These are phyloP conservation scores for Macrolepiota fuliginosa DNA, from an alignment of 768 basidiomycete genomes.

Conservation along the genomic window DNA sequence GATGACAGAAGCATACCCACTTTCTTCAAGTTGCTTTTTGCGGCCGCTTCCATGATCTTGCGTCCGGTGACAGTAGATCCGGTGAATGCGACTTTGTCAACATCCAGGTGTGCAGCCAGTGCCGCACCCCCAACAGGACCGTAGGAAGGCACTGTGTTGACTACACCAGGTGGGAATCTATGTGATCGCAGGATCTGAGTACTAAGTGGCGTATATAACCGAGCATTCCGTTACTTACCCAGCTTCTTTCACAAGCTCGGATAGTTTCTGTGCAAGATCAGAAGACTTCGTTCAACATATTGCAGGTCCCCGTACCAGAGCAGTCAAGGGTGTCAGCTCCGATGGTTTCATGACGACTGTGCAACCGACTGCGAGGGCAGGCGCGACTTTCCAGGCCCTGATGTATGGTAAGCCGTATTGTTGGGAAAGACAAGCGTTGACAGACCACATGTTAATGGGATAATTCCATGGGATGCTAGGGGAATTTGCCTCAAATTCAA, in stretches of 20 bases:
- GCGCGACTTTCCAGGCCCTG: slow-evolving; percentile 91
- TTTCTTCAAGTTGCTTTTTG: slow-evolving; percentile 93
- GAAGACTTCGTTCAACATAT: slow-evolving; percentile 12
- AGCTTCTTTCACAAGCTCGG: slow-evolving; percentile 78
- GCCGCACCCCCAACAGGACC: slow-evolving; percentile 85
- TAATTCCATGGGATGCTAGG: slow-evolving; percentile 90
- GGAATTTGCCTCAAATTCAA: slow-evolving; percentile 11
- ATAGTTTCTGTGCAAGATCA: slow-evolving; percentile 58
- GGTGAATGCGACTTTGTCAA: slow-evolving; percentile 96
- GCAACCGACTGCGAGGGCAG: slow-evolving; percentile 88
- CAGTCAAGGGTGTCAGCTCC: slow-evolving; percentile 82
- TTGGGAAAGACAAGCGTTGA: background rate
- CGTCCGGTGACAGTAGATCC: slow-evolving; percentile 89
- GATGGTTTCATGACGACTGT: slow-evolving; percentile 96
- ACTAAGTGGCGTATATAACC: slow-evolving; percentile 5
- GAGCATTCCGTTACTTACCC: slow-evolving; percentile 48
- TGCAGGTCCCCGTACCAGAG: slow-evolving; percentile 49
- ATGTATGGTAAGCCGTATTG: background rate
- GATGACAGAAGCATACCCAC: slow-evolving; percentile 28
- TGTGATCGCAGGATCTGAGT: background rate
- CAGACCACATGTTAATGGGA: slow-evolving; percentile 82
- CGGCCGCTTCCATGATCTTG: slow-evolving; percentile 88
- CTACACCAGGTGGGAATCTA: slow-evolving; percentile 87
- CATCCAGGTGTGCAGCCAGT: slow-evolving; percentile 74
- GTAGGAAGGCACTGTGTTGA: slow-evolving; percentile 85